phyloP scores from a whole-genome alignment of 208 protist genomes.

The Leishmania martiniquensis region DNA sequence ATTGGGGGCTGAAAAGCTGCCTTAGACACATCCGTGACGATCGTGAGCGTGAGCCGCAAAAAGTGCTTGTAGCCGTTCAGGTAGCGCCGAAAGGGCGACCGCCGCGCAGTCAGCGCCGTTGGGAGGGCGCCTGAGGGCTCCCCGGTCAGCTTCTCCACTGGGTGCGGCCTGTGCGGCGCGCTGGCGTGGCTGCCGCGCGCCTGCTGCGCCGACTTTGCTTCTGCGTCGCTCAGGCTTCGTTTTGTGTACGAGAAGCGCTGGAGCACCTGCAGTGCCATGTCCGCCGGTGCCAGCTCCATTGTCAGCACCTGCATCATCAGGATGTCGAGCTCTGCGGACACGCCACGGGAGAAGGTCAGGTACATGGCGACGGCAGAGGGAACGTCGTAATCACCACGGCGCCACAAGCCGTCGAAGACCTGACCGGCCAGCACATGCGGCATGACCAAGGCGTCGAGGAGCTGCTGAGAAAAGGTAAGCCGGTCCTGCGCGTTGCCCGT shows the following conservation, averaged over 20 bases:
- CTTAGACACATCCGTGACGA: conserved; percentile 49
- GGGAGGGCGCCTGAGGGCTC: neutral
- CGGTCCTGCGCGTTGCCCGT: conserved; percentile 16
- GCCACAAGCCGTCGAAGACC: conserved; percentile 61
- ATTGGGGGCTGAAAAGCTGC: conserved; percentile 25
- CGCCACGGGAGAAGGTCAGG: conserved; percentile 21
- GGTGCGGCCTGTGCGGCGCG: neutral
- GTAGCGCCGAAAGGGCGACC: conserved; percentile 6
- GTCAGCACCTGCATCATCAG: conserved; percentile 72
- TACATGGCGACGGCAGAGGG: conserved; percentile 32
- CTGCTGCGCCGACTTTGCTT: conserved; percentile 1
- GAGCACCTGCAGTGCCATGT: conserved; percentile 61
- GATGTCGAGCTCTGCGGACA: conserved; percentile 46
- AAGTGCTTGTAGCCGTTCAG: conserved; percentile 37
- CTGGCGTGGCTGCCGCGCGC: neutral
- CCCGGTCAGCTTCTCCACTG: neutral
- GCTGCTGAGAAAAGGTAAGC: conserved; percentile 35
- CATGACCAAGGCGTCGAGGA: conserved; percentile 77
- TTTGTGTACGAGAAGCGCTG: conserved; percentile 65
- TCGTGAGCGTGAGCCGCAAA: conserved; percentile 67
- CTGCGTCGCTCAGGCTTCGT: neutral
- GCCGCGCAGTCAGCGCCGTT: neutral
- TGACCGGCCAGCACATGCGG: conserved; percentile 70
- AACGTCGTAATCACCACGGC: conserved; percentile 51
- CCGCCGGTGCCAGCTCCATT: conserved; percentile 47